Base-by-base conservation (phyloP, 495 filamentous ascomycete genomes). In the Hypoxylon trugodes region DNA sequence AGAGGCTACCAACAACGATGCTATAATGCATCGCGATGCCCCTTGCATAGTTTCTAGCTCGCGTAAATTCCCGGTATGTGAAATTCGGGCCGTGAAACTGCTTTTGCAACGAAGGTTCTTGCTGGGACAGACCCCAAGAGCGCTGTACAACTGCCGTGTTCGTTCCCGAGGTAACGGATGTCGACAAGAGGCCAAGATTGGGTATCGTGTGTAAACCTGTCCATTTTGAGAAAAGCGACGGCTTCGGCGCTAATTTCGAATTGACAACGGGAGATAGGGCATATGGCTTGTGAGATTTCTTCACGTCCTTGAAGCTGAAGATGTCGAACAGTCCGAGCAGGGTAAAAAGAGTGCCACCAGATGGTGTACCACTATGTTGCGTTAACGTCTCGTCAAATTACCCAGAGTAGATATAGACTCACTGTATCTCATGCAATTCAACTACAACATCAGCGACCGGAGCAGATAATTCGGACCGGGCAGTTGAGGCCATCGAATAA, bases 271-370 rank as follows among this genome's bases (percentile, higher is more conserved):
- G 90, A 10, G 85, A 89, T 3, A 94, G 74, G 0, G 86, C 80
- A 71, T 83, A 96, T 5, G 90, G 90, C 6, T 76, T 72, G 56
- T 77, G 73, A 8, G 87, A 74, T 43, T 80, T 80, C 36, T 68
- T 65, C 0, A 95, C 55, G 6, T 93, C 79, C 32, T 75, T 73
- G 25, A 86, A 53, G 24, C 82, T 76, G 72, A 88, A 89, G 59
- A 76, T 71, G 25, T 92, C 88, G 50, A 90, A 78, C 10, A 91
- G 73, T 50, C 78, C 82, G 4, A 96, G 68, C 6, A 86, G 71
- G 0, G 91, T 90, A 54, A 79, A 71, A 9, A 91, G 73, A 4
- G 91, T 93, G 28, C 92, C 92, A 15, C 92, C 92, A 16, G 90
- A 94, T 1, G 89, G 79, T 6, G 81, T 79, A 24, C 83, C 79